These are phyloP conservation scores for Epicoccum sorghinum DNA, from an alignment of 2,329 filamentous ascomycete genomes.

Conservation along the genomic window DNA sequence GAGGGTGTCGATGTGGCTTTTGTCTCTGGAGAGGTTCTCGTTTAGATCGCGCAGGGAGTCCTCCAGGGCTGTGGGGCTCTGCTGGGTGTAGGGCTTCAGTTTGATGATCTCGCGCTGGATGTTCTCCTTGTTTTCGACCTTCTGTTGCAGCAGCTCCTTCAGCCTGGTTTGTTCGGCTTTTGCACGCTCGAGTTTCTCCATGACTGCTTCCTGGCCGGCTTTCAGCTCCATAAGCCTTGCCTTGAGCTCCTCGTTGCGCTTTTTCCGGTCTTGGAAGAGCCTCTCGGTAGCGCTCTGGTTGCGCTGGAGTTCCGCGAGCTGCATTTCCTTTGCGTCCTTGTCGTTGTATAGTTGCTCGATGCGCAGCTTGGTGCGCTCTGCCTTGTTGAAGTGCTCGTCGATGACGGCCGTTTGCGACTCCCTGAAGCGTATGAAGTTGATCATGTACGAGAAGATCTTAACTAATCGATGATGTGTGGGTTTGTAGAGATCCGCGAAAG, in stretches of 20 bases:
- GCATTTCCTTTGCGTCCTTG: slow-evolving; percentile 84
- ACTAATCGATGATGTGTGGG: slow-evolving; percentile 88
- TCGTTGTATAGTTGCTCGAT: slow-evolving; percentile 86
- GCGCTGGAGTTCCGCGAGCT: slow-evolving; percentile 78
- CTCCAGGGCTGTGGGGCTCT: slow-evolving; percentile 84
- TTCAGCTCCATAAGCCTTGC: slow-evolving; percentile 79
- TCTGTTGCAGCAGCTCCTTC: slow-evolving; percentile 73
- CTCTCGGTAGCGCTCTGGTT: slow-evolving; percentile 81
- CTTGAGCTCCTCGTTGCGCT: slow-evolving; percentile 86
- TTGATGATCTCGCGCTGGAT: slow-evolving; percentile 86
- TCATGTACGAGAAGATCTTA: slow-evolving; percentile 96
- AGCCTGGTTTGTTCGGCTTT: slow-evolving; percentile 80
- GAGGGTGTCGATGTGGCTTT: slow-evolving; percentile 82
- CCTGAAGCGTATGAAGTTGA: slow-evolving; percentile 98
- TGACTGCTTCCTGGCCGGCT: slow-evolving; percentile 81
- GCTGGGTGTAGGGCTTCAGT: slow-evolving; percentile 86
- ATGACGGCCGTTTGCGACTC: slow-evolving; percentile 90
- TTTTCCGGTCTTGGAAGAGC: slow-evolving; percentile 82
- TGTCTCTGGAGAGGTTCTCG: slow-evolving; percentile 77
- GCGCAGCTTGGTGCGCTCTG: slow-evolving; percentile 81
- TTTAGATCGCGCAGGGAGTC: slow-evolving; percentile 80
- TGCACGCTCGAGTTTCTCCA: slow-evolving; percentile 79
- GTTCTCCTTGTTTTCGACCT: slow-evolving; percentile 71
- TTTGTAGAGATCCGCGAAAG: slow-evolving; percentile 87
- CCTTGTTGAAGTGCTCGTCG: slow-evolving; percentile 91